phyloP scores from a whole-genome alignment of 2,329 filamentous ascomycete genomes.

The Delphinella strobiligena region DNA sequence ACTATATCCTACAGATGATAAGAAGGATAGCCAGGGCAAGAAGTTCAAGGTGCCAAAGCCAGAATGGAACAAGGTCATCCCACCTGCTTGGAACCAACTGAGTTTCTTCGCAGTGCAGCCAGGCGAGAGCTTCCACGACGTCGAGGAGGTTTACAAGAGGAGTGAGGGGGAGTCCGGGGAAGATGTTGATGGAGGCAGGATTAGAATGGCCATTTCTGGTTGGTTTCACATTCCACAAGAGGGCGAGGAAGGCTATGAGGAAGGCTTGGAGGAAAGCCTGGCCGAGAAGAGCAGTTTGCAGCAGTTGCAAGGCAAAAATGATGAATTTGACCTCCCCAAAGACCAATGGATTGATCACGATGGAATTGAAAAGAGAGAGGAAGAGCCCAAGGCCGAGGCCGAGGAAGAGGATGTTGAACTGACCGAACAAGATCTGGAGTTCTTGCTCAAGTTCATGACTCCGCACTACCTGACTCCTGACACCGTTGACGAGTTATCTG shows the following conservation, averaged over 20 bases:
- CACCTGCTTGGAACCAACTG: conserved; percentile 92
- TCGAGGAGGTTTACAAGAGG: conserved; percentile 86
- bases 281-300: conserved; percentile 83
- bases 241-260: conserved; percentile 82
- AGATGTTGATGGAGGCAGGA: conserved; percentile 54
- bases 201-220: conserved; percentile 95
- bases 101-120: conserved; percentile 98
- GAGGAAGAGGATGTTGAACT: conserved; percentile 47
- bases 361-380: conserved; percentile 34
- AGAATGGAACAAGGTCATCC: conserved; percentile 70
- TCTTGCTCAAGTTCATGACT: conserved; percentile 79
- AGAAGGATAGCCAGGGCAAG: conserved; percentile 51
- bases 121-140: conserved; percentile 97
- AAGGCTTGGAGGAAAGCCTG: conserved; percentile 78
- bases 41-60: conserved; percentile 69
- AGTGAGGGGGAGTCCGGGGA: conserved; percentile 45
- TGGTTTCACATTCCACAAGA: conserved; percentile 98
- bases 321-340: conserved; percentile 75
- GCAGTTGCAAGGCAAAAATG: conserved; percentile 83
- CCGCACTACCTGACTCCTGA: conserved; percentile 88
- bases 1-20: conserved; percentile 62
- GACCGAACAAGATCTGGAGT: conserved; percentile 71
- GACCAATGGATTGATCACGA: conserved; percentile 38
- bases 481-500: conserved; percentile 68
- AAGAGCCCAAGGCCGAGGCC: conserved; percentile 64